Evolutionary conservation across 129 eudicot species (phyloP).

Genomic region (Helianthus annuus): DNA sequence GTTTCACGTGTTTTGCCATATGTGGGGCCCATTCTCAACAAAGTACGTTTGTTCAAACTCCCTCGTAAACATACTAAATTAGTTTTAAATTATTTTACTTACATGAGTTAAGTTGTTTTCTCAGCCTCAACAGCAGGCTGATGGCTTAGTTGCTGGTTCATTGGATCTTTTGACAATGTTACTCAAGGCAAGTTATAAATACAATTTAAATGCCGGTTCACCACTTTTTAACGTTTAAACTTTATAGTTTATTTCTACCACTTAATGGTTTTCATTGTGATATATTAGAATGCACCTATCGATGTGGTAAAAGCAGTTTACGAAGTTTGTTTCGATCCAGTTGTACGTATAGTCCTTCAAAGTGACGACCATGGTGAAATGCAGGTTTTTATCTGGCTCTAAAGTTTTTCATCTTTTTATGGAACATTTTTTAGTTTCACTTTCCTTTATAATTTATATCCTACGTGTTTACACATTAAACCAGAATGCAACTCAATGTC

Average conservation of each 20-base stretch:
- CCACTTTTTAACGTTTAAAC: background rate
- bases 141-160: slow-evolving; percentile 93
- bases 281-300: slow-evolving; percentile 66
- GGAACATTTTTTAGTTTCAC: background rate
- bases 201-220: background rate
- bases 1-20: slow-evolving; percentile 84
- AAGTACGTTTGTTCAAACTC: slow-evolving; percentile 43
- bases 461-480: background rate
- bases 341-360: slow-evolving; percentile 68
- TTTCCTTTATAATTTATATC: background rate
- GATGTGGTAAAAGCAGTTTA: slow-evolving; percentile 73
- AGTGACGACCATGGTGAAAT: slow-evolving; percentile 91
- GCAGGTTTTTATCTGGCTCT: slow-evolving; percentile 58
- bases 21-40: slow-evolving; percentile 72
- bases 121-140: slow-evolving; percentile 95
- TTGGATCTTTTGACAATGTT: slow-evolving; percentile 92
- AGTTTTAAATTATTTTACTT: slow-evolving; percentile 9
- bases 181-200: slow-evolving; percentile 51
- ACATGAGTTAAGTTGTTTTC: slow-evolving; percentile 4
- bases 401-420: background rate
- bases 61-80: slow-evolving; percentile 18
- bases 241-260: slow-evolving; percentile 5
- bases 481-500: slow-evolving; percentile 96
- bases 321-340: slow-evolving; percentile 79
- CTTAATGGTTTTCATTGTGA: slow-evolving; percentile 19